Percentiles rank a stretch among this genome's conserved stretches.
phyloP scores from a whole-genome alignment of 140 eudicot species.

The Senecio squalidus region DNA sequence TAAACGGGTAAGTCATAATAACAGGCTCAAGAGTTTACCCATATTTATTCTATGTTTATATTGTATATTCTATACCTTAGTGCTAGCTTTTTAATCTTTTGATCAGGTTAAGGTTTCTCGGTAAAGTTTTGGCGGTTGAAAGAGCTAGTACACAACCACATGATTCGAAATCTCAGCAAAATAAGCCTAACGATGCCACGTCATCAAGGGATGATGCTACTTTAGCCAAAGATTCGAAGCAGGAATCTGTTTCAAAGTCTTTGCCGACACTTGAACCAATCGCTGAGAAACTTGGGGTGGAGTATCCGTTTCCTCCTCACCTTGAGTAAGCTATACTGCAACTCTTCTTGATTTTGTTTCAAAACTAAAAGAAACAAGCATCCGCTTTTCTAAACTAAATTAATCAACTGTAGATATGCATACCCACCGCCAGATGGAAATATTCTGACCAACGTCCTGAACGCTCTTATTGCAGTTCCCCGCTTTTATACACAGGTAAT shows the following conservation, averaged over 20 bases:
- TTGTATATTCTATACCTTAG: not conserved
- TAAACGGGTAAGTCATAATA: constrained; percentile 57
- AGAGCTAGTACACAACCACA: constrained; percentile 50
- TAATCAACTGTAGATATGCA: constrained; percentile 52
- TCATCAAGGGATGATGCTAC: constrained; percentile 27
- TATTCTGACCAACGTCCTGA: constrained; percentile 78
- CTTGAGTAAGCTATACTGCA: constrained; percentile 51
- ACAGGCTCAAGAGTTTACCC: not conserved
- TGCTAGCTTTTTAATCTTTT: not conserved
- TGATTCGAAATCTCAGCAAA: constrained; percentile 25
- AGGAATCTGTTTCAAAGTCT: constrained; percentile 30
- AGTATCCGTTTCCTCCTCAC: constrained; percentile 93
- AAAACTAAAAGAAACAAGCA: no score
- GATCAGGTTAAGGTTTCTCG: constrained; percentile 80
- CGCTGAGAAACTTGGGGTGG: constrained; percentile 87
- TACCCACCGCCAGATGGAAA: constrained; percentile 97
- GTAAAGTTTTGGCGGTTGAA: constrained; percentile 84
- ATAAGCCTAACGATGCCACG: constrained; percentile 27
- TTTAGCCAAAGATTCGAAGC: constrained; percentile 24
- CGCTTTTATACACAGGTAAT: constrained; percentile 91
- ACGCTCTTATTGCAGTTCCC: constrained; percentile 99
- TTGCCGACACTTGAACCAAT: constrained; percentile 52
- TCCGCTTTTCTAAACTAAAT: constrained; percentile 17
- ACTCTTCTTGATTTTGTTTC: no score
- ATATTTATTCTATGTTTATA: not conserved